Evolutionary conservation across 73 alveolate genomes (phyloP).

Genomic region (Stentor roeselii): DNA sequence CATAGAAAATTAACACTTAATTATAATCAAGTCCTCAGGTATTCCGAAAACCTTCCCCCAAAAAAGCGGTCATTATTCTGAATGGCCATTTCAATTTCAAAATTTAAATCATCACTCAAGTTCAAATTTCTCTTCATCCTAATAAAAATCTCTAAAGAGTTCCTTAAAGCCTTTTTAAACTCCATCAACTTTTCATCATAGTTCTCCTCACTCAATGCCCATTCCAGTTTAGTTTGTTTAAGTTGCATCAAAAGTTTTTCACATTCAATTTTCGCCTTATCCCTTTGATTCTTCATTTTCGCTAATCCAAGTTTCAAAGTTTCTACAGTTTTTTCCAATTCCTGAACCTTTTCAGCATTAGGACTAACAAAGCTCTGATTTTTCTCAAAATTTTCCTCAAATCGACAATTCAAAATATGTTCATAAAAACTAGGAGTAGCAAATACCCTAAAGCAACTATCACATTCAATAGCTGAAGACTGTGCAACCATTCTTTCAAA

Average conservation of each 20-base stretch:
- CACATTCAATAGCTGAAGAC: conserved; percentile 2
- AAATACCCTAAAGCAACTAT: background rate
- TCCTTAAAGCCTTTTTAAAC: background rate
- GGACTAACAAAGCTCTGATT: background rate
- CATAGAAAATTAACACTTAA: background rate
- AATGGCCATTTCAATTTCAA: conserved; percentile 1
- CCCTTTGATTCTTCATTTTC: conserved; percentile 6
- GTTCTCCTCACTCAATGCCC: conserved; percentile 15
- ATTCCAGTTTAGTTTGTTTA: background rate
- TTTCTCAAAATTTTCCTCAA: background rate
- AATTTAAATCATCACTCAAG: background rate
- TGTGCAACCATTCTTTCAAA: background rate
- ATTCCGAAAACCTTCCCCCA: conserved; percentile 4
- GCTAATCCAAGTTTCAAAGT: background rate
- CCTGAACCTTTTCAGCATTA: conserved; percentile 2
- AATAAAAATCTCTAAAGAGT: background rate
- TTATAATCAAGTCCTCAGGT: background rate
- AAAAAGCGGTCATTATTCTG: background rate
- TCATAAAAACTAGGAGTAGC: background rate
- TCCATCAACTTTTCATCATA: background rate
- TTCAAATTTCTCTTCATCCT: background rate
- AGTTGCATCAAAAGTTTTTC: background rate
- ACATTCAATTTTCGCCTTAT: background rate
- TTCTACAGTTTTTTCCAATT: conserved; percentile 5
- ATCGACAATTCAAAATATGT: background rate